phyloP scores from a whole-genome alignment of 2,329 filamentous ascomycete genomes.

The Falciphora oryzae region DNA sequence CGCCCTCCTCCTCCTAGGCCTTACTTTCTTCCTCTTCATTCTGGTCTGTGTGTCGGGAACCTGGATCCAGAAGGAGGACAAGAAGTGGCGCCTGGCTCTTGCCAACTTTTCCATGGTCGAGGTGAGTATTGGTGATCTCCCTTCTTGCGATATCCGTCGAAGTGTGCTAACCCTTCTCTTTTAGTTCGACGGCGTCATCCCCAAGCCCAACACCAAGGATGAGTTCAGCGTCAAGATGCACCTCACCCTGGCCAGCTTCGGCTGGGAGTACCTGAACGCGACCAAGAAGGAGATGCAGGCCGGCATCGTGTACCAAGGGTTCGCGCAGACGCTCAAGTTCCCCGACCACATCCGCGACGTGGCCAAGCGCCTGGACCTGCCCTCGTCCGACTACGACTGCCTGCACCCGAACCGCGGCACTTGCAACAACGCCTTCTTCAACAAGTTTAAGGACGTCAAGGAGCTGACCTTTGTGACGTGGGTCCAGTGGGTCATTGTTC shows the following conservation, averaged over 20 bases:
- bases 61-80: slow-evolving; percentile 3
- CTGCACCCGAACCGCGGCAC: background rate
- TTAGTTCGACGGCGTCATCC: slow-evolving; percentile 9
- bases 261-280: slow-evolving; percentile 8
- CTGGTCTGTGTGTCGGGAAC: slow-evolving; percentile 7
- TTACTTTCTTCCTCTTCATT: slow-evolving; percentile 2
- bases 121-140: background rate
- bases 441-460: background rate
- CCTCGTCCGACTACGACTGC: slow-evolving; percentile 8
- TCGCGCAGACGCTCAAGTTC: slow-evolving; percentile 5
- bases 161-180: background rate
- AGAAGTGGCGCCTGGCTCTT: background rate
- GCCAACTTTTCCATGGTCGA: slow-evolving; percentile 6
- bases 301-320: slow-evolving; percentile 6
- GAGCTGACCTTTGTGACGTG: background rate
- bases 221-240: slow-evolving; percentile 6
- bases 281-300: slow-evolving; percentile 2
- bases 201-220: slow-evolving; percentile 6
- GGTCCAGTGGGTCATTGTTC: slow-evolving; percentile 38
- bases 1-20: background rate
- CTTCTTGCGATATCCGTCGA: background rate
- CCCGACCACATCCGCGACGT: slow-evolving; percentile 6
- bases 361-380: slow-evolving; percentile 6
- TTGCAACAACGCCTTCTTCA: slow-evolving; percentile 9
- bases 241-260: slow-evolving; percentile 6